Percentiles rank a stretch among this genome's conserved stretches.
Conservation (phyloP, 768 basidiomycete species). For the Calocybe indica region DNA sequence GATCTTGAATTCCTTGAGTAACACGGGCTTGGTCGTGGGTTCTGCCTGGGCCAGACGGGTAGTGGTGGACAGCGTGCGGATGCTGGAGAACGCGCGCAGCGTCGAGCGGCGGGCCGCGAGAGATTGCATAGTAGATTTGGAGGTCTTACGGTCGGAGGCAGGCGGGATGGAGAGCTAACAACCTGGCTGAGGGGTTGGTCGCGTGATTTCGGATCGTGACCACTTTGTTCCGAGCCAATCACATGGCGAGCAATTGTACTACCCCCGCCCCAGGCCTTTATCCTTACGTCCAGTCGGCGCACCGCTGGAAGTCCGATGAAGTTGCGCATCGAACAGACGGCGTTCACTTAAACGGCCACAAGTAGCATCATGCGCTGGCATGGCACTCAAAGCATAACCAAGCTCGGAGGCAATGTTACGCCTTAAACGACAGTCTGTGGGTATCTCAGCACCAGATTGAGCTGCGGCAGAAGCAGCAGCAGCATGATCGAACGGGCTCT, state of each 20-base stretch:
- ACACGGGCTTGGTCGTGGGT: conserved; percentile 58
- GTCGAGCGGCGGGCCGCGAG: conserved; percentile 7
- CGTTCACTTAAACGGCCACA: no score
- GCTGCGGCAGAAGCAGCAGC: no score
- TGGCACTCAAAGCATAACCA: no score
- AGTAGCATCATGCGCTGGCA: no score
- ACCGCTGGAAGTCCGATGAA: no score
- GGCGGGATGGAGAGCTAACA: neutral
- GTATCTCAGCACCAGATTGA: no score
- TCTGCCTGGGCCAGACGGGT: conserved; percentile 30
- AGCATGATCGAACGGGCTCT: no score
- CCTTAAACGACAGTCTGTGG: no score
- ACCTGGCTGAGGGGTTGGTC: neutral
- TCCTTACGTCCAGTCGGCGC: no score
- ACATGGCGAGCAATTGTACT: conserved; percentile 10
- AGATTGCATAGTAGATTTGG: conserved; percentile 11
- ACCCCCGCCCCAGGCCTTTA: neutral
- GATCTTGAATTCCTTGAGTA: conserved; percentile 95
- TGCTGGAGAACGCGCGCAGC: conserved; percentile 1
- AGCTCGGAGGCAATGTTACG: no score
- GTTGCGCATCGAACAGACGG: no score
- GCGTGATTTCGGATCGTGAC: conserved; percentile 14
- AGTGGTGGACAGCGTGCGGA: conserved; percentile 12
- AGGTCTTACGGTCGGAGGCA: neutral
- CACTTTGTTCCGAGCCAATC: conserved; percentile 11